Evolutionary conservation across 75 land plant species (phyloP).

Genomic region (Pinus taeda): DNA sequence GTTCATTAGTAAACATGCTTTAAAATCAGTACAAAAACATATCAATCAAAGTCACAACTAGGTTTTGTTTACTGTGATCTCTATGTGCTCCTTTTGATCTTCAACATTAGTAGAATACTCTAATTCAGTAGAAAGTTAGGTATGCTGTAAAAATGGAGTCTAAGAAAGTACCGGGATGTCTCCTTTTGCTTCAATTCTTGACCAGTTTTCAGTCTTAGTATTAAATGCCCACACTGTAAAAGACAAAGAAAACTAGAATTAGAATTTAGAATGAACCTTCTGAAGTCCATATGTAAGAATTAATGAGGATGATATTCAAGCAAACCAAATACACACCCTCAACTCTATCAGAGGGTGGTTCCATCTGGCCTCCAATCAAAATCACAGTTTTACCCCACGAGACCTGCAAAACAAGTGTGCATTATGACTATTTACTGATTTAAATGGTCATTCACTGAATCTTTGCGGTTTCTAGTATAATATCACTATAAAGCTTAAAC

Average conservation of each 20-base stretch:
- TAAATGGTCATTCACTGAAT: too few species aligned
- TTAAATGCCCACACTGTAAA: constrained; percentile 93
- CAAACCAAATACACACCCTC: constrained; percentile 42
- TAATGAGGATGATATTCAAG: not conserved
- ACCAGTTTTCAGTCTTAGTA: constrained; percentile 84
- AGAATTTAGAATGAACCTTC: too few species aligned
- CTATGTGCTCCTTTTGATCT: not conserved
- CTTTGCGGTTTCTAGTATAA: too few species aligned
- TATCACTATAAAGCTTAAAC: too few species aligned
- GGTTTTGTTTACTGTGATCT: not conserved
- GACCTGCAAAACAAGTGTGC: constrained; percentile 26
- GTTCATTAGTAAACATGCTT: too few species aligned
- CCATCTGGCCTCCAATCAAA: constrained; percentile 81
- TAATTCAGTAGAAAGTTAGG: not conserved
- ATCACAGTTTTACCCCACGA: constrained; percentile 85
- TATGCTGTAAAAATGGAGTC: not conserved
- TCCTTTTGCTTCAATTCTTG: constrained; percentile 77
- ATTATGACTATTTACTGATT: too few species aligned
- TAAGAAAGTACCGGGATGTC: constrained; percentile 69
- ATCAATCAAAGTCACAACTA: too few species aligned
- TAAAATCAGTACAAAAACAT: too few species aligned
- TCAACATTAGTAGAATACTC: not conserved
- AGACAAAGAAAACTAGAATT: not conserved
- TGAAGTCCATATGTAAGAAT: too few species aligned
- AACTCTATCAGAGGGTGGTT: constrained; percentile 62